Evolutionary conservation across 1,284 basidiomycete species (phyloP).

Genomic region (Sphaerobolus stellatus): DNA sequence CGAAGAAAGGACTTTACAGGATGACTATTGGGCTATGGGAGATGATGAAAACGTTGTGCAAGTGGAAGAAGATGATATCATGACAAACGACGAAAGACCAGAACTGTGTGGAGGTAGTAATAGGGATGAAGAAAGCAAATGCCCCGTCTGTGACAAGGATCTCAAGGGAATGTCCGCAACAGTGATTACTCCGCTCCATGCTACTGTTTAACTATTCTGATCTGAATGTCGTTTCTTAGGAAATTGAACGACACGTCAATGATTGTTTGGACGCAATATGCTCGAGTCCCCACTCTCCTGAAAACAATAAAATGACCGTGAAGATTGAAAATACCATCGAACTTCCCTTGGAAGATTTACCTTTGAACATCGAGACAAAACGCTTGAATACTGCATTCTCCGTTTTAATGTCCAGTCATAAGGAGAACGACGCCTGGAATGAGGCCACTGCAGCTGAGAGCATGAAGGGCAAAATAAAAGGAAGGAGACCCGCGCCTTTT

Average conservation of each 20-base stretch:
- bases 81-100: neutral
- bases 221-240: constrained; percentile 30
- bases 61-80: neutral
- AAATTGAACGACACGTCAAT: constrained; percentile 50
- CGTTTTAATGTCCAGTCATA: constrained; percentile 78
- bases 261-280: constrained; percentile 42
- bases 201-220: constrained; percentile 2
- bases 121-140: constrained; percentile 14
- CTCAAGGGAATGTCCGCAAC: constrained; percentile 25
- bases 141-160: constrained; percentile 41
- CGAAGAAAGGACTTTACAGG: neutral
- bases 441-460: constrained; percentile 64
- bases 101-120: neutral
- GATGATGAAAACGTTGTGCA: constrained; percentile 1
- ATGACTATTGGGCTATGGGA: constrained; percentile 5
- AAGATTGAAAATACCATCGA: constrained; percentile 4
- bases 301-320: neutral
- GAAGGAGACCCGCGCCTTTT: constrained; percentile 80
- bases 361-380: constrained; percentile 14
- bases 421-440: constrained; percentile 82
- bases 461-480: constrained; percentile 48
- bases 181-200: constrained; percentile 31
- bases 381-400: constrained; percentile 54
- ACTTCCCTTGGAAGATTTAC: constrained; percentile 7
- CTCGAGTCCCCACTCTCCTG: constrained; percentile 2